Percentiles rank a stretch among this genome's conserved stretches.
phyloP scores from a whole-genome alignment of 1,139 yeast species.

The Kurtzmaniella quercitrusa region DNA sequence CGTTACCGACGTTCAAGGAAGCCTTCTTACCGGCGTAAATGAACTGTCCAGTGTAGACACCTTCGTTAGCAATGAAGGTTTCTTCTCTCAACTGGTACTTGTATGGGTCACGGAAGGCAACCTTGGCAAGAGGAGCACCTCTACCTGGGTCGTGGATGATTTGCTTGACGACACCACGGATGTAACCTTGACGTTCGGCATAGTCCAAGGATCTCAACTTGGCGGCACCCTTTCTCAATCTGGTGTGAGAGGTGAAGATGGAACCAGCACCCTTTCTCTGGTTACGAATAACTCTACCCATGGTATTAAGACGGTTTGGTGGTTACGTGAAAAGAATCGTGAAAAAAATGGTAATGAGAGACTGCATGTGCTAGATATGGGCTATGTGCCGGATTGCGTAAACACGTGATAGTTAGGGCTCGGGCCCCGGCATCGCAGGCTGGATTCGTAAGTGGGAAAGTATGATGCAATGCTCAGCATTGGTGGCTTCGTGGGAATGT shows the following conservation, averaged over 20 bases:
- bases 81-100: conserved; percentile 88
- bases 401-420: not conserved
- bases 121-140: conserved; percentile 97
- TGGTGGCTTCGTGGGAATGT: no score
- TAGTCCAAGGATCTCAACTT: conserved; percentile 92
- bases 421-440: not conserved
- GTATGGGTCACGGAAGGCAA: conserved; percentile 95
- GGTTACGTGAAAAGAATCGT: conserved; percentile 1
- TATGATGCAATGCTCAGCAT: no score
- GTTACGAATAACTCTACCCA: conserved; percentile 99
- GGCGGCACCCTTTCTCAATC: conserved; percentile 98
- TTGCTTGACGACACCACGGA: conserved; percentile 92
- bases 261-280: conserved; percentile 99
- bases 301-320: conserved; percentile 1
- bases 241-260: conserved; percentile 95
- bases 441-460: no score
- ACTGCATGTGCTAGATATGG: not conserved
- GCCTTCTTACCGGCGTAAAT: conserved; percentile 99
- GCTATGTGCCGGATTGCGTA: not conserved
- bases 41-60: conserved; percentile 99
- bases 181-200: conserved; percentile 95
- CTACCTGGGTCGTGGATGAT: conserved; percentile 95
- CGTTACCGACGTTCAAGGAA: conserved; percentile 94
- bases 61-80: conserved; percentile 94
- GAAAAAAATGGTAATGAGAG: not conserved